Percentiles rank a stretch among this genome's conserved stretches.
phyloP scores from a whole-genome alignment of 2,329 filamentous ascomycete species.

The Diaporthe citrichinensis region DNA sequence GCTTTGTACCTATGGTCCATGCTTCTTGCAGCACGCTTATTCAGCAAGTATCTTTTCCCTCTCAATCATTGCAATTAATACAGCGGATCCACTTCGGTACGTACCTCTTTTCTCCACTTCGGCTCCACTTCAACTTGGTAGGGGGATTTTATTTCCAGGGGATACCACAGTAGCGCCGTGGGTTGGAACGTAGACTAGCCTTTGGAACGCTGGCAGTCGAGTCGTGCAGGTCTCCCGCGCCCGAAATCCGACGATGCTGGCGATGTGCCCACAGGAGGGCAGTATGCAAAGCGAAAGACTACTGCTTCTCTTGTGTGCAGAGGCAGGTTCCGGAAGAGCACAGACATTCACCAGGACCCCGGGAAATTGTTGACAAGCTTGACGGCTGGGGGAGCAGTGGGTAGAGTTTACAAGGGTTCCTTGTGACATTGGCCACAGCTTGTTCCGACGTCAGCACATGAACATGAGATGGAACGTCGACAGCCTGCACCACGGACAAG shows the following conservation, averaged over 20 bases:
- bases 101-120: too few relatives aligned
- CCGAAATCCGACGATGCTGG: neutral
- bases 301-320: neutral
- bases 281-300: neutral
- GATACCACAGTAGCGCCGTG: neutral
- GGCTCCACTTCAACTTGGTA: too few relatives aligned
- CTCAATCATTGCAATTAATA: too few relatives aligned
- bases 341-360: constrained; percentile 30
- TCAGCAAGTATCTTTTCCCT: too few relatives aligned
- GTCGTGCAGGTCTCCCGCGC: neutral
- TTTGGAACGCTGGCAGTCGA: neutral
- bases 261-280: neutral
- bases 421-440: constrained; percentile 39
- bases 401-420: constrained; percentile 36
- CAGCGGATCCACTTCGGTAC: too few relatives aligned
- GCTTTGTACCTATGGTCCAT: too few relatives aligned
- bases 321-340: constrained; percentile 32
- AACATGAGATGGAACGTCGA: neutral
- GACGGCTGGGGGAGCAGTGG: constrained; percentile 19
- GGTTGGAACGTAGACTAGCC: neutral
- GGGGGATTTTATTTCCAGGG: too few relatives aligned
- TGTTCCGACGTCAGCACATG: constrained; percentile 38
- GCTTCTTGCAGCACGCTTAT: too few relatives aligned
- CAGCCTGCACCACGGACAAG: neutral
- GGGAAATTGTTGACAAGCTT: constrained; percentile 38